Evolutionary conservation across 1,284 basidiomycete genomes (phyloP).

Genomic region (Mrakiaceae sp.): DNA sequence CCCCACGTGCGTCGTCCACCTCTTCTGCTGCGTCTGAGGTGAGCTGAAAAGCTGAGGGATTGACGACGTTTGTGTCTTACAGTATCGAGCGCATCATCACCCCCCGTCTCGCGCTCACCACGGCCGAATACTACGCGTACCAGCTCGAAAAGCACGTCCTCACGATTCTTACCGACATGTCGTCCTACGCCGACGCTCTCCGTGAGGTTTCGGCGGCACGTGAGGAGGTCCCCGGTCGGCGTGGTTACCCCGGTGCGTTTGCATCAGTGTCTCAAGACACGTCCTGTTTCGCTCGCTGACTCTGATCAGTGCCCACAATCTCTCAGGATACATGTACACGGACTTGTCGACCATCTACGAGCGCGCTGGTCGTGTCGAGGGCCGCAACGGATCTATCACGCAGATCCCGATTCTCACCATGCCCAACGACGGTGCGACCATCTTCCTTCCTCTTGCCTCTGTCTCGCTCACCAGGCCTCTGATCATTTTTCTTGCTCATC

Average conservation of each 20-base stretch:
- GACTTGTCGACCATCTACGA: constrained; percentile 99
- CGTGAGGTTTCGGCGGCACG: constrained; percentile 98
- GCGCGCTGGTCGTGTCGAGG: constrained; percentile 94
- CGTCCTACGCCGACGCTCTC: constrained; percentile 91
- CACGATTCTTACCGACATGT: constrained; percentile 99
- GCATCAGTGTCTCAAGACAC: neutral
- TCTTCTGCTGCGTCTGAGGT: neutral
- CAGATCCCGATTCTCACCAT: constrained; percentile 99
- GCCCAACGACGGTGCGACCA: constrained; percentile 85
- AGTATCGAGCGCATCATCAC: constrained; percentile 99
- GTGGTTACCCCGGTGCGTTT: constrained; percentile 80
- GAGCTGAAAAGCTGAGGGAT: neutral
- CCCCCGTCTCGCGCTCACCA: constrained; percentile 92
- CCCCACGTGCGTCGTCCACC: constrained; percentile 52
- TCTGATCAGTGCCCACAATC: neutral
- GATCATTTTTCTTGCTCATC: constrained; percentile 19
- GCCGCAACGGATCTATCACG: constrained; percentile 97
- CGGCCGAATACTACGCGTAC: constrained; percentile 99
- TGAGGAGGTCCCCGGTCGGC: constrained; percentile 98
- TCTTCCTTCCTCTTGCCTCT: constrained; percentile 18
- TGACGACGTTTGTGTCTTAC: constrained; percentile 33
- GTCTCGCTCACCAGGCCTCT: neutral
- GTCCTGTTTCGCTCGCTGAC: neutral
- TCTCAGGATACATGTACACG: constrained; percentile 84
- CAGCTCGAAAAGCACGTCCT: constrained; percentile 99